Evolutionary conservation across 1,139 yeast species (phyloP).

Genomic region (Sporopachydermia cereana): DNA sequence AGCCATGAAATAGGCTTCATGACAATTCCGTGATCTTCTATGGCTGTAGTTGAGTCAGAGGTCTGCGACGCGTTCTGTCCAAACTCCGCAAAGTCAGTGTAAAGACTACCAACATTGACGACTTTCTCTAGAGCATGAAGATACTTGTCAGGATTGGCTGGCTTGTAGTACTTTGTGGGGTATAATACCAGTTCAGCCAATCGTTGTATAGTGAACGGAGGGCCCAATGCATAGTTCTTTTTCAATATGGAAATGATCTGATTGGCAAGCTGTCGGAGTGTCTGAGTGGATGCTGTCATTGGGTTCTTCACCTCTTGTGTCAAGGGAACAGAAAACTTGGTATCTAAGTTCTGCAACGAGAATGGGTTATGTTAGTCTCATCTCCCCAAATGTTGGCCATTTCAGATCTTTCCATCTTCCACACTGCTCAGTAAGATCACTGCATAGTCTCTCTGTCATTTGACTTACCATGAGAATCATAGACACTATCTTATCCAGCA

Average conservation of each 20-base stretch:
- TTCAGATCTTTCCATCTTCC: too few relatives aligned
- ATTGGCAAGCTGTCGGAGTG: constrained; percentile 16
- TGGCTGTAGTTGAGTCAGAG: neutral
- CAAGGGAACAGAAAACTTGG: neutral
- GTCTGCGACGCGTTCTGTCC: neutral
- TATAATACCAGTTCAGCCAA: constrained; percentile 39
- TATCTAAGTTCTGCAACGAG: constrained; percentile 1
- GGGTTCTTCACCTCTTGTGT: constrained; percentile 14
- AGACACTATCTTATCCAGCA: too few relatives aligned
- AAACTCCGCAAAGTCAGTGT: neutral
- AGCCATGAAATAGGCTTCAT: constrained; percentile 6
- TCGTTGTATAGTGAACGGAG: constrained; percentile 51
- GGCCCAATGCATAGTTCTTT: constrained; percentile 24
- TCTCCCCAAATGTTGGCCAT: too few relatives aligned
- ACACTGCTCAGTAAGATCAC: too few relatives aligned
- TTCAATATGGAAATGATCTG: constrained; percentile 19
- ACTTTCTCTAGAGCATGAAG: constrained; percentile 26
- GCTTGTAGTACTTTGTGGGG: constrained; percentile 30
- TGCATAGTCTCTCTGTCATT: too few relatives aligned
- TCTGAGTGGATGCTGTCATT: constrained; percentile 15
- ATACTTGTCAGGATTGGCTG: constrained; percentile 25
- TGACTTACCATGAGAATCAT: too few relatives aligned
- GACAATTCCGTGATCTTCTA: constrained; percentile 1
- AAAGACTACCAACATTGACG: constrained; percentile 18
- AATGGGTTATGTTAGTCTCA: too few relatives aligned